Base-by-base conservation (phyloP, 1,284 basidiomycete genomes). In the Cystobasidiaceae sp. region DNA sequence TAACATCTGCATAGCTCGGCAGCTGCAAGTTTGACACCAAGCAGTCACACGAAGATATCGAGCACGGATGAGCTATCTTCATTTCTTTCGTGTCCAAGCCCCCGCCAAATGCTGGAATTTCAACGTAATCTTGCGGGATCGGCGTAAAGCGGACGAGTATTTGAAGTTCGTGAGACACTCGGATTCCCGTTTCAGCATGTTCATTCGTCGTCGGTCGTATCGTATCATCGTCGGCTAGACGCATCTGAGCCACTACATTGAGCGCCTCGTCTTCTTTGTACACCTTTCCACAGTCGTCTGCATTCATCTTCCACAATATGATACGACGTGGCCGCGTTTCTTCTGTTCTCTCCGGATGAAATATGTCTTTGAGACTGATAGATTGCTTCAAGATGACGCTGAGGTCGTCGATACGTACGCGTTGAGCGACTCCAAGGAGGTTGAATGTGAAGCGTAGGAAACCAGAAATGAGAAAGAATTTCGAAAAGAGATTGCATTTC, bases 221-320 rank as follows among this genome's bases (percentile, higher is more conserved):
- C 2, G 61, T 64, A 30, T 64, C 61, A 33, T 64, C 61, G 43
- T 64, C 61, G 4, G 61, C 61, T 23, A 64, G 52, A 13, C 61
- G 61, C 61, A 64, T 64, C 52, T 64, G 61, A 34, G 49, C 27
- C n/a, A 55, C 52, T 13, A 64, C 56, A 9, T 46, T 46, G 23
- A 64, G 37, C 21, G 55, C 61, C 19, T 56, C 37, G 33, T 64
- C 61, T 25, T 46, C 61, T 27, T 49, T 44, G n/a, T 51, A 50
- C 19, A 37, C 43, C 30, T 43, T 55, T 5, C 61, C 61, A 23
- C 48, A 44, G n/a, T 64, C 51, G 11, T 55, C 43, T 9, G 39
- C n/a, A 19, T 56, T 34, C 43, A 64, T 32, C 25, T 43, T 56
- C 61, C 61, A 64, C 51, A 64, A 30, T 17, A 64, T 27, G 13